A percentile compares a stretch with the other conserved stretches of the same genome.
Conservation (phyloP, 345 rosid genomes). For the Euphorbia pulcherrima region DNA sequence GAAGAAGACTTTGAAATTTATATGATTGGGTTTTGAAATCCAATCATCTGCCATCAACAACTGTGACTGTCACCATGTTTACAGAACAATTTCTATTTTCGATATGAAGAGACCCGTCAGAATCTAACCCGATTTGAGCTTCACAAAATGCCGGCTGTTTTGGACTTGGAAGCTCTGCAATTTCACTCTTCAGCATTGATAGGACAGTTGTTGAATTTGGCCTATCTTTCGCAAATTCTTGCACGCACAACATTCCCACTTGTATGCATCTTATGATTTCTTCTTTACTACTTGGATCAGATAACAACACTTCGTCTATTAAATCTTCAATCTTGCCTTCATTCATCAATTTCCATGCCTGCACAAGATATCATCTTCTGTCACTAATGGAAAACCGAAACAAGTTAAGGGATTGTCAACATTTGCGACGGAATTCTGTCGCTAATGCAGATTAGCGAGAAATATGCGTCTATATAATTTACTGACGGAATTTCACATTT, state of each 20-base stretch:
- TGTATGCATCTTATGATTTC: conserved; percentile 18
- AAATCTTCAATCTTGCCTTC: not conserved
- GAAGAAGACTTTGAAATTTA: too few species aligned
- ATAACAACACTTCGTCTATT: conserved; percentile 2
- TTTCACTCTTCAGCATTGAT: conserved; percentile 15
- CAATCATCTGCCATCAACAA: conserved; percentile 14
- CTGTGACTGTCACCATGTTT: conserved; percentile 19
- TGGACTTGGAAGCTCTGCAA: conserved; percentile 9
- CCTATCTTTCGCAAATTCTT: conserved; percentile 12
- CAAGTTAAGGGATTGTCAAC: too few species aligned
- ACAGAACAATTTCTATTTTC: conserved; percentile 2
- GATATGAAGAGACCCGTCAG: not conserved
- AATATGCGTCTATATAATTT: too few species aligned
- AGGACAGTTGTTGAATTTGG: conserved; percentile 7
- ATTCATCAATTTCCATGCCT: conserved; percentile 21
- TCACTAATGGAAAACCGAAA: too few species aligned
- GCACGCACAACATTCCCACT: conserved; percentile 11
- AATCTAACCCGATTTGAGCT: not conserved
- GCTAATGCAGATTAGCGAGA: too few species aligned
- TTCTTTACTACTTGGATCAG: not conserved
- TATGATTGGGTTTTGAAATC: too few species aligned
- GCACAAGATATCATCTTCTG: not conserved
- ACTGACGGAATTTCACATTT: too few species aligned
- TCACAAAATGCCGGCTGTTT: conserved; percentile 14
- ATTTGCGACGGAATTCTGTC: too few species aligned